Conservation (phyloP, 805 yeast genomes). For the Yamadazyma akitaensis region DNA sequence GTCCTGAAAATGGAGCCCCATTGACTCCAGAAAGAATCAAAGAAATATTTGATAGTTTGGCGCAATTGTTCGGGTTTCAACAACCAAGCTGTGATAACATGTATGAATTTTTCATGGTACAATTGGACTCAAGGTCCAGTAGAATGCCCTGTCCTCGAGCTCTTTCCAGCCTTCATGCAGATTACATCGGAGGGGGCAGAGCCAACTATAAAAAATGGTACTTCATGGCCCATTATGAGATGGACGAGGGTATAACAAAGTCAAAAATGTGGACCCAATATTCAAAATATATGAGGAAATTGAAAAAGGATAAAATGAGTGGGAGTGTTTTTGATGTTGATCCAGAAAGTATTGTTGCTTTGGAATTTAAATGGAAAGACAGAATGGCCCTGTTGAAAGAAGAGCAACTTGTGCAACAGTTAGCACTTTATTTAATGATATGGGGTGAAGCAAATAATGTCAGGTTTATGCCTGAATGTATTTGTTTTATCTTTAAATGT, state of each 20-base stretch:
- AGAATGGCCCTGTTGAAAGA: slow-evolving; percentile 55
- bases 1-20: slow-evolving; percentile 22
- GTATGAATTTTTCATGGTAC: slow-evolving; percentile 74
- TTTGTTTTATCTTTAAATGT: slow-evolving; percentile 31
- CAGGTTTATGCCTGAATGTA: slow-evolving; percentile 46
- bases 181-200: slow-evolving; percentile 87
- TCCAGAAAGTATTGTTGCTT: slow-evolving; percentile 12
- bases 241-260: slow-evolving; percentile 54
- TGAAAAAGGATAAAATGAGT: slow-evolving; percentile 38
- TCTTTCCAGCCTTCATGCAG: slow-evolving; percentile 73
- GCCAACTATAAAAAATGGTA: slow-evolving; percentile 92
- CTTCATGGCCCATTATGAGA: slow-evolving; percentile 77
- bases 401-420: slow-evolving; percentile 59
- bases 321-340: slow-evolving; percentile 10
- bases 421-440: slow-evolving; percentile 58
- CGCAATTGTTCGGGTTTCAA: slow-evolving; percentile 80
- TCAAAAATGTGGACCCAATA: slow-evolving; percentile 17
- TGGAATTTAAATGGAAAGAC: slow-evolving; percentile 58
- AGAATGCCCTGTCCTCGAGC: slow-evolving; percentile 73
- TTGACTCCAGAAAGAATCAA: slow-evolving; percentile 48
- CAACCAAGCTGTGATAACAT: slow-evolving; percentile 72
- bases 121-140: slow-evolving; percentile 83
- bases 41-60: slow-evolving; percentile 55
- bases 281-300: slow-evolving; percentile 15
- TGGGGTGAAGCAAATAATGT: slow-evolving; percentile 81